A percentile compares a stretch with the other conserved stretches of the same genome.
phyloP scores from a whole-genome alignment of 495 filamentous ascomycete species.

The Hamigera avellanea region DNA sequence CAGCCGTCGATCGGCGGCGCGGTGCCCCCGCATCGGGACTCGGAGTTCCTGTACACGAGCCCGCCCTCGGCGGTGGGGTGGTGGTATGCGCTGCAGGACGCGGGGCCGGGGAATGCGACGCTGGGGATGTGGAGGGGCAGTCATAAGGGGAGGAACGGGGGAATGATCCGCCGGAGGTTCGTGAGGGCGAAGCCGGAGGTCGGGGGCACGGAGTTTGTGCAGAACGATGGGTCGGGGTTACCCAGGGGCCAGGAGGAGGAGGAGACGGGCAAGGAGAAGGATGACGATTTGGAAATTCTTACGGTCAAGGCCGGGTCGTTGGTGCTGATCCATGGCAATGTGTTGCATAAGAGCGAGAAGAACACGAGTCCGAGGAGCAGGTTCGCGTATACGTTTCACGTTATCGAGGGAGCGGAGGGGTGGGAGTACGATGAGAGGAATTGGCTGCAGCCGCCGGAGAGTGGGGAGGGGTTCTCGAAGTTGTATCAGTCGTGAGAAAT shows the following conservation, averaged over 20 bases:
- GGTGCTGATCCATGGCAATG: conserved; percentile 92
- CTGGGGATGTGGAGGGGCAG: conserved; percentile 73
- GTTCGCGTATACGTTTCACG: conserved; percentile 95
- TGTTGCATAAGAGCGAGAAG: conserved; percentile 91
- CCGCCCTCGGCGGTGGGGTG: conserved; percentile 86
- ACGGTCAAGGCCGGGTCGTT: conserved; percentile 80
- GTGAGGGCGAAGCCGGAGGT: conserved; percentile 48
- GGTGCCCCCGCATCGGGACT: conserved; percentile 83
- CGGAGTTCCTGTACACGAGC: conserved; percentile 83
- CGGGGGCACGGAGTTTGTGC: conserved; percentile 43
- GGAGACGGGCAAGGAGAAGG: conserved; percentile 18
- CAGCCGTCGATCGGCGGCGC: conserved; percentile 90
- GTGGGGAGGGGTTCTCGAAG: conserved; percentile 64
- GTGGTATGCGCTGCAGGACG: conserved; percentile 94
- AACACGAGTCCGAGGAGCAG: conserved; percentile 75
- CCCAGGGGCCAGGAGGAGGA: conserved; percentile 33
- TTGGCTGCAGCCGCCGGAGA: conserved; percentile 77
- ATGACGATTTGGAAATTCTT: conserved; percentile 53
- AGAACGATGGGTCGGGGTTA: conserved; percentile 33
- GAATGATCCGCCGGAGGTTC: conserved; percentile 56
- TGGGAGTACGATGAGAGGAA: conserved; percentile 73
- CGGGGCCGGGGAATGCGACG: conserved; percentile 73
- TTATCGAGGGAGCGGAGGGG: conserved; percentile 74
- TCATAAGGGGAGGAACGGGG: conserved; percentile 39
- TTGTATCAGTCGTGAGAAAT: conserved; percentile 30